phyloP scores from a whole-genome alignment of 805 yeast genomes.

The Spathaspora arborariae region DNA sequence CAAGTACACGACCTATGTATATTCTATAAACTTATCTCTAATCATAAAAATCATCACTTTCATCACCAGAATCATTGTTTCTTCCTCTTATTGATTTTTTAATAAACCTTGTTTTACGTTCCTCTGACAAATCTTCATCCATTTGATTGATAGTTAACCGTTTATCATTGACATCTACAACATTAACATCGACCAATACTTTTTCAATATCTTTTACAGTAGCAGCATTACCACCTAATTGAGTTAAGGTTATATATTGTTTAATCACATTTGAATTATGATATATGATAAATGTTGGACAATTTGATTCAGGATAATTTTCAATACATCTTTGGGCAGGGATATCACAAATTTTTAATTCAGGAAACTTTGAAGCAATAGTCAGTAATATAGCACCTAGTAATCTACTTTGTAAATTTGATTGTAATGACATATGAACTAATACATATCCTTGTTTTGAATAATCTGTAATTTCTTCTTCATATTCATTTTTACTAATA shows the following conservation, averaged over 20 bases:
- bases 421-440: slow-evolving; percentile 70
- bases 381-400: slow-evolving; percentile 53
- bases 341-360: slow-evolving; percentile 88
- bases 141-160: slow-evolving; percentile 58
- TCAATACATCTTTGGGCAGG: slow-evolving; percentile 90
- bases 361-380: slow-evolving; percentile 66
- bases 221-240: slow-evolving; percentile 82
- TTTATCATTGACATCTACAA: slow-evolving; percentile 63
- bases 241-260: slow-evolving; percentile 76
- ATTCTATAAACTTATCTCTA: slow-evolving; percentile 8
- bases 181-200: slow-evolving; percentile 62
- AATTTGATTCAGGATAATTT: slow-evolving; percentile 82
- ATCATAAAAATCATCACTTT: slow-evolving; percentile 19
- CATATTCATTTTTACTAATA: slow-evolving; percentile 84
- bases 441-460: slow-evolving; percentile 65
- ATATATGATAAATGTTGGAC: slow-evolving; percentile 88
- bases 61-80: slow-evolving; percentile 23
- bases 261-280: slow-evolving; percentile 72
- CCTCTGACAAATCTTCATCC: slow-evolving; percentile 53
- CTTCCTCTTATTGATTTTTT: slow-evolving; percentile 51
- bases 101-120: slow-evolving; percentile 50
- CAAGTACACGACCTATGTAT: neutral
- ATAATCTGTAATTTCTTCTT: slow-evolving; percentile 78
- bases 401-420: slow-evolving; percentile 70
- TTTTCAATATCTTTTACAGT: slow-evolving; percentile 66